These are phyloP conservation scores for Aphanomyces cochlioides DNA, from an alignment of 352 stramenopile species.

Conservation along the genomic window DNA sequence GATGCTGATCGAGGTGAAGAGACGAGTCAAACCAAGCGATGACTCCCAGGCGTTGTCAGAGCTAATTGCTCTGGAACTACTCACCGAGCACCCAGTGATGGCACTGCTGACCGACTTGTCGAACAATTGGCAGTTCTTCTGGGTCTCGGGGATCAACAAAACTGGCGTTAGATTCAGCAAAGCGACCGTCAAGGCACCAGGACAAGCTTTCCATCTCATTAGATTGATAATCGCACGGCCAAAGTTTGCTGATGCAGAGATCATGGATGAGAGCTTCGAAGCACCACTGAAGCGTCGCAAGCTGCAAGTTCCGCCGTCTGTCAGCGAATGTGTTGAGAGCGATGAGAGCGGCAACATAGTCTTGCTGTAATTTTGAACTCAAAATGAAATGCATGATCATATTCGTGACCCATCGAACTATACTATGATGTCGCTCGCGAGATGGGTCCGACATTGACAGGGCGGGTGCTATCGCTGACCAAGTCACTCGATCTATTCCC, in stretches of 20 bases:
- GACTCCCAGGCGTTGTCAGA: slow-evolving; percentile 43
- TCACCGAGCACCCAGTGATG: slow-evolving; percentile 40
- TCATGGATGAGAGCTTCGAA: slow-evolving; percentile 36
- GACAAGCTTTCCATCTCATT: slow-evolving; percentile 40
- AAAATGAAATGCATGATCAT: too few relatives aligned
- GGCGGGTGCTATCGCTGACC: neutral
- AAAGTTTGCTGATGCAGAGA: slow-evolving; percentile 37
- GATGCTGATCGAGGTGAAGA: slow-evolving; percentile 53
- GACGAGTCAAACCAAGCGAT: slow-evolving; percentile 31
- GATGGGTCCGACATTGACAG: slow-evolving; percentile 35
- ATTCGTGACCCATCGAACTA: slow-evolving; percentile 36
- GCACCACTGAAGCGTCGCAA: slow-evolving; percentile 42
- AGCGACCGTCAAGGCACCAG: slow-evolving; percentile 33
- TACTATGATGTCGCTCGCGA: slow-evolving; percentile 43
- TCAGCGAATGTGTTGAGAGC: slow-evolving; percentile 34
- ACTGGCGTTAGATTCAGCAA: slow-evolving; percentile 32
- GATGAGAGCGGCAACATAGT: too few relatives aligned
- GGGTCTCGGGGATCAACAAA: slow-evolving; percentile 37
- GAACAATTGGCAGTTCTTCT: slow-evolving; percentile 43
- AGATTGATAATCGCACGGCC: slow-evolving; percentile 36
- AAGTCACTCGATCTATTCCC: neutral
- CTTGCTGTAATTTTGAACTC: too few relatives aligned
- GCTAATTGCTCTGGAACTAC: slow-evolving; percentile 44
- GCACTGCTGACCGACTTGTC: slow-evolving; percentile 46
- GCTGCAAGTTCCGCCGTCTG: slow-evolving; percentile 31